Conservation (phyloP, 2,329 filamentous ascomycete species). For the Pseudocercospora eumusae region DNA sequence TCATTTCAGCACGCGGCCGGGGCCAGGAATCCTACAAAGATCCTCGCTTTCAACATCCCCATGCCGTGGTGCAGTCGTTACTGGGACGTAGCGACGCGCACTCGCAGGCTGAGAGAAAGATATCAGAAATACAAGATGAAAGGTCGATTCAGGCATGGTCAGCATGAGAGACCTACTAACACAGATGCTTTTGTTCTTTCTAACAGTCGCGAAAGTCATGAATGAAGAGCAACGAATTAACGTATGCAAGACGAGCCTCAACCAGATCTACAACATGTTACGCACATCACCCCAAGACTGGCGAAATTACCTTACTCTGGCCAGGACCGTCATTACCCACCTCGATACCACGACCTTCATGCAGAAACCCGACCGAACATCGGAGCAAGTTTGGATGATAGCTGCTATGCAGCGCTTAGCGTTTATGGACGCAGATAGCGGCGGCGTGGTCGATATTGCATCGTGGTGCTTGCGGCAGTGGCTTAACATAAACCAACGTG, state of each 20-base stretch:
- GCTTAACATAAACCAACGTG: conserved; percentile 48
- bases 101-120: conserved; percentile 1
- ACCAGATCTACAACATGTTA: conserved; percentile 40
- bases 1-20: conserved; percentile 7
- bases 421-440: conserved; percentile 52
- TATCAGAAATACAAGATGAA: conserved; percentile 13
- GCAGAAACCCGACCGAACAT: conserved; percentile 38
- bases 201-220: conserved; percentile 26
- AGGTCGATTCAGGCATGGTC: conserved; percentile 17
- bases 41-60: conserved; percentile 2
- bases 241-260: conserved; percentile 37
- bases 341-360: conserved; percentile 46
- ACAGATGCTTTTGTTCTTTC: conserved; percentile 23
- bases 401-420: conserved; percentile 53
- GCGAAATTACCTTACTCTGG: conserved; percentile 36
- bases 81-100: conserved; percentile 9
- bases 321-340: conserved; percentile 44
- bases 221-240: conserved; percentile 36
- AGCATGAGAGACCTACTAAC: conserved; percentile 18
- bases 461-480: conserved; percentile 54
- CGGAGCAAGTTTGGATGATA: conserved; percentile 48
- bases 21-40: conserved; percentile 5
- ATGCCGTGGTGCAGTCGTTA: conserved; percentile 11
- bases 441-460: conserved; percentile 49
- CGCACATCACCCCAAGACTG: conserved; percentile 36